These are phyloP conservation scores for Astragalus membranaceus DNA, from an alignment of 306 rosid species.

Conservation along the genomic window DNA sequence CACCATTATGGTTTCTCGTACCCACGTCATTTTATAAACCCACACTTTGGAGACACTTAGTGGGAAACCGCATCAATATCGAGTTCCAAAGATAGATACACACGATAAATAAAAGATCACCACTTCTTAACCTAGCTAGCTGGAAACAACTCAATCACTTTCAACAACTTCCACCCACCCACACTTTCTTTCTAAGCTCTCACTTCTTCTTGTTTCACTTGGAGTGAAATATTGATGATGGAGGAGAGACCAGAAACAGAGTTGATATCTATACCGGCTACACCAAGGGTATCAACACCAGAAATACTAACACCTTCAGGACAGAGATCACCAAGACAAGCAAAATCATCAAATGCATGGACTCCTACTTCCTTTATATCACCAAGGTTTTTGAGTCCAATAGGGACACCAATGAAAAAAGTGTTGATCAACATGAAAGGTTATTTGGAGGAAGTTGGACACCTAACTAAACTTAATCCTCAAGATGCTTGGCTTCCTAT, in stretches of 20 bases:
- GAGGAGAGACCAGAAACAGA: constrained; percentile 96
- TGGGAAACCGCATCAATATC: constrained; percentile 15
- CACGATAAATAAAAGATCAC: background rate
- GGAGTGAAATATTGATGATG: constrained; percentile 34
- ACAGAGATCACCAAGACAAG: constrained; percentile 87
- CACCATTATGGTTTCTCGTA: constrained; percentile 33
- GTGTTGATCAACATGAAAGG: constrained; percentile 92
- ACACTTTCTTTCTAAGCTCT: too few relatives aligned
- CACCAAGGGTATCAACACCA: constrained; percentile 91
- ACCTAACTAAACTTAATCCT: constrained; percentile 92
- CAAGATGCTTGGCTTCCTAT: constrained; percentile 99
- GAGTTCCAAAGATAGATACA: constrained; percentile 13
- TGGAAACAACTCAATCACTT: too few relatives aligned
- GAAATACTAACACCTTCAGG: constrained; percentile 86
- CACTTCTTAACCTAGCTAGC: too few relatives aligned
- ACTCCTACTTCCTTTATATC: constrained; percentile 94
- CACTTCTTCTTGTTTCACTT: background rate
- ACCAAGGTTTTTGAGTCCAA: constrained; percentile 95
- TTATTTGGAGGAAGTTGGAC: constrained; percentile 91
- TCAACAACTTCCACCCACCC: too few relatives aligned
- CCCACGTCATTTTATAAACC: constrained; percentile 24
- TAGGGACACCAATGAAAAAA: constrained; percentile 97
- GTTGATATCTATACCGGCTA: constrained; percentile 89
- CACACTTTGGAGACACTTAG: constrained; percentile 23
- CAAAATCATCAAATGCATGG: constrained; percentile 87